Evolutionary conservation across 306 rosid genomes (phyloP), one percentile per base, ranked within the genome.

Genomic region (Senna tora): DNA sequence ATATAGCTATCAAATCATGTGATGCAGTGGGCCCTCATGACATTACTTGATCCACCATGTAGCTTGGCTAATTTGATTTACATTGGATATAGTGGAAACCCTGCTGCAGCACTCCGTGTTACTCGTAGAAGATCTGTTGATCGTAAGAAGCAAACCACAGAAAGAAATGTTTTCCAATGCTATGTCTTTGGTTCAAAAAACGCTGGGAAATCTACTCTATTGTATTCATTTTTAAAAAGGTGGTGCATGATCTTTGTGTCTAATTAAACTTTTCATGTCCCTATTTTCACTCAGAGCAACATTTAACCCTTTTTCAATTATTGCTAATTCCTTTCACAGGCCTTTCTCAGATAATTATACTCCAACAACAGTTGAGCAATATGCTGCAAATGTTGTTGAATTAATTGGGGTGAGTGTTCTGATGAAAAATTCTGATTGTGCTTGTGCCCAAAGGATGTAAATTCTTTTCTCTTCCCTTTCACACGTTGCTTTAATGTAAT

Each of bases 11-110:
- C 67, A 57, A 56, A 72, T 66, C 65, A 41, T 67, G 10, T 81
- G 69, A 33, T 79, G 86, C 96, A 93, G 98, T 93, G 98, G 98
- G 87, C 93, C 77, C 84, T 90, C 65, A 93, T 90, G 98, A 91
- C 98, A 45, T 80, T 87, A 49, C 75, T 87, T 60, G 90, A 94
- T 81, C 97, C 98, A 50, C 77, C 62, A 51, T 67, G 70, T 66
- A 87, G 91, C 81, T 64, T 91, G 87, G 97, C 95, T 14, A 85
- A 94, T 86, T 79, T 94, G 88, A 78, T 87, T 68, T 94, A 91
- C 82, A 79, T 87, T 82, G 98, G 98, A 80, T 94, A 86, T 77
- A 85, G 90, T 53, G 96, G 98, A 14, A 83, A 86, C 86, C 90
- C 92, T 62, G 88, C 88, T 39, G 84, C 93, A 49, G 97, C 92